phyloP scores from a whole-genome alignment of 192 early-diverging fungal species.

The Podila verticillata region DNA sequence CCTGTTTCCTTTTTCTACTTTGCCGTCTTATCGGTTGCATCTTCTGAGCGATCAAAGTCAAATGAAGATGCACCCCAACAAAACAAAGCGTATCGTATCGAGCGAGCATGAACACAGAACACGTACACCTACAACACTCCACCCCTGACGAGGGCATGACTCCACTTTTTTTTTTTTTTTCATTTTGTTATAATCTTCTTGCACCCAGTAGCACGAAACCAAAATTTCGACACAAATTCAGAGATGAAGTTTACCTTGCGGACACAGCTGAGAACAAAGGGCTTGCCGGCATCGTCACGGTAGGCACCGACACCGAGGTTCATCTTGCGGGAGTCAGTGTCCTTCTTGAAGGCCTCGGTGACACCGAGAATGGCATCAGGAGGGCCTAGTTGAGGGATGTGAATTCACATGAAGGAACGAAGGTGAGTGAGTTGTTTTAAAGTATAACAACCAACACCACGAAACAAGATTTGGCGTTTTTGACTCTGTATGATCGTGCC shows the following conservation, averaged over 20 bases:
- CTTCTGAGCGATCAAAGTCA: too few relatives aligned
- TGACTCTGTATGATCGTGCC: neutral
- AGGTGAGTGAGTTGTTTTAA: neutral
- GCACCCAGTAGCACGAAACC: too few relatives aligned
- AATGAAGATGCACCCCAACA: too few relatives aligned
- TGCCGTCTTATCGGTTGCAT: neutral
- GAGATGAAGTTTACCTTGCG: conserved; percentile 67
- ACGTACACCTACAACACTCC: neutral
- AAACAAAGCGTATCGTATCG: too few relatives aligned
- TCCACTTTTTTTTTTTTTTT: too few relatives aligned
- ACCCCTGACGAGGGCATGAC: neutral
- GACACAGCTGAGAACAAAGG: conserved; percentile 91
- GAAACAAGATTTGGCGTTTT: neutral
- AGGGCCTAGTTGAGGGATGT: conserved; percentile 57
- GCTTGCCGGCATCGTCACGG: conserved; percentile 92
- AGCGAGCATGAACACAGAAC: too few relatives aligned
- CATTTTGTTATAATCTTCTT: too few relatives aligned
- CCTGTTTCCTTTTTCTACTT: neutral
- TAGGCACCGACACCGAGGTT: conserved; percentile 99
- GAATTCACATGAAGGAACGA: neutral
- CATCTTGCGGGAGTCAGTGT: conserved; percentile 92
- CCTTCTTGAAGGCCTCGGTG: conserved; percentile 95
- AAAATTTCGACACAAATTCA: neutral
- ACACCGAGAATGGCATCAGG: conserved; percentile 88
- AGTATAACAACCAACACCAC: neutral